phyloP scores from a whole-genome alignment of 2,329 filamentous ascomycete species.

The Juglanconis oblonga region DNA sequence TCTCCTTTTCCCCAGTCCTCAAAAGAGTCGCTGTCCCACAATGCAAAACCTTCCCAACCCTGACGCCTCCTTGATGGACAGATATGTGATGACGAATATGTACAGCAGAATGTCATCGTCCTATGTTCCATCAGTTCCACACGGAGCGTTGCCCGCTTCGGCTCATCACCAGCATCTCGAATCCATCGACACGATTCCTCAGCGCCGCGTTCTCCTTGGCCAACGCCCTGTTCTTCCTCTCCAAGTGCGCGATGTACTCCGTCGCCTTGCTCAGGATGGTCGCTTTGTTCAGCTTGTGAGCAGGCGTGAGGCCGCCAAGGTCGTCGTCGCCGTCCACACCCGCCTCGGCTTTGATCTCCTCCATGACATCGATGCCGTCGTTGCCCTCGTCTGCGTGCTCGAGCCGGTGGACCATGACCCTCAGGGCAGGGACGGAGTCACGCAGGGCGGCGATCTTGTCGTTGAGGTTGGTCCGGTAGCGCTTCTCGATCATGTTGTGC shows the following conservation, averaged over 20 bases:
- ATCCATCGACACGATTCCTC: constrained; percentile 31
- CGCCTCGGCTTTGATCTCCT: constrained; percentile 31
- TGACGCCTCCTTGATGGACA: neutral
- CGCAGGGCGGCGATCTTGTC: constrained; percentile 92
- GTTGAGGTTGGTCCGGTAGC: constrained; percentile 93
- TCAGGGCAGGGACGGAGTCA: constrained; percentile 61
- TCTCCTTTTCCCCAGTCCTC: neutral
- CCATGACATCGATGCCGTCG: constrained; percentile 26
- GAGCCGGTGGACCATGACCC: constrained; percentile 39
- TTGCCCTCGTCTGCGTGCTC: constrained; percentile 32
- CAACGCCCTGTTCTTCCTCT: constrained; percentile 34
- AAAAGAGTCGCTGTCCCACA: neutral
- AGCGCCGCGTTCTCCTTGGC: constrained; percentile 44
- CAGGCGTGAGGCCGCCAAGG: constrained; percentile 31
- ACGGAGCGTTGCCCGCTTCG: constrained; percentile 17
- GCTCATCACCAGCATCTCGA: constrained; percentile 31
- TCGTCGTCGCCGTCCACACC: constrained; percentile 37
- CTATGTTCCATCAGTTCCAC: constrained; percentile 19
- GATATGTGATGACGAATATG: neutral
- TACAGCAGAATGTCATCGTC: neutral
- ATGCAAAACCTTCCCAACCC: neutral
- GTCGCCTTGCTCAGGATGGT: constrained; percentile 39
- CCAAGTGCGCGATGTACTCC: constrained; percentile 35
- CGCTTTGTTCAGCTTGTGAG: constrained; percentile 41
- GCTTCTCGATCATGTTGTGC: constrained; percentile 97